Evolutionary conservation across 768 basidiomycete genomes (phyloP), one percentile per base, ranked within the genome.

Genomic region (Solioccasus polychromus): DNA sequence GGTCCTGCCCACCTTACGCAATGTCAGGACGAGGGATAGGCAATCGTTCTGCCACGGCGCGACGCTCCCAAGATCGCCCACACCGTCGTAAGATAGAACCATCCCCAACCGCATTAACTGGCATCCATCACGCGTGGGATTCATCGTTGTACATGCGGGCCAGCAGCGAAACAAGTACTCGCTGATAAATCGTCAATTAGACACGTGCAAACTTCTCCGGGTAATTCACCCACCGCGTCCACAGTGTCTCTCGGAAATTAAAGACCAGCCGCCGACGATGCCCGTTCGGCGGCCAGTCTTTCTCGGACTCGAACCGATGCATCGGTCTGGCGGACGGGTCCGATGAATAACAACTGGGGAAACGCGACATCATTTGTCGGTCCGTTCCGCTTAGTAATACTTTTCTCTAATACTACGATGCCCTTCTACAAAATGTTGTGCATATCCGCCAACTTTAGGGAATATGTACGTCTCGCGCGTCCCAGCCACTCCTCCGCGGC

Each of bases 401-500:
- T 0, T 2, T 4, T 37, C 43, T 15, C 12, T 35, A 12, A 11
- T 17, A 8, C 14, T 23, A n/a, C 18, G 15, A 94, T 94, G 91
- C 90, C 90, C 5, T 77, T 92, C 60, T 94, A 94, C 70, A 82
- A 91, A 59, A 80, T 94, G 75, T 58, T 92, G 39, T 92, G 90
- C 61, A 88, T 93, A 48, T 75, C 90, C 1, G 77, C 79, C 4
- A 90, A 92, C 62, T 82, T 82, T 52, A 66, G 69, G 14, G 76
- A 85, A 77, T 91, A 85, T 60, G 89, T 89, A 49, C 42, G 82
- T 71, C 9, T 11, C 19, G 20, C 15, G 18, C 31, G 30, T 48
- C n/a, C 10, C 26, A 8, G 18, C 10, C 8, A 23, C 42, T 48
- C 10, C 42, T 7, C 20, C 17, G 5, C n/a, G 5, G n/a, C 18